Evolutionary conservation across 148 eudicot species (phyloP).

Genomic region (Persicaria tinctoria): DNA sequence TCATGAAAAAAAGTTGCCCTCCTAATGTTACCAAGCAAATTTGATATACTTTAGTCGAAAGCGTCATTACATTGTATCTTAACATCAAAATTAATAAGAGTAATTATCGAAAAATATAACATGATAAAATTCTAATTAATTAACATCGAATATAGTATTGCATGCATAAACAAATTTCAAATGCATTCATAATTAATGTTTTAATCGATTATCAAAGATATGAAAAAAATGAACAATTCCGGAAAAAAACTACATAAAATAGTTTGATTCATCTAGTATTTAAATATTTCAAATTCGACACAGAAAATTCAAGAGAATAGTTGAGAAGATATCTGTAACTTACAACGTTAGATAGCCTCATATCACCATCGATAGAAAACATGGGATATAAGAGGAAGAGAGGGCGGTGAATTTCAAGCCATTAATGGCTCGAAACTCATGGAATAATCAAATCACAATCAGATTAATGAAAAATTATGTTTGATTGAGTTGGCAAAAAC

Average conservation of each 20-base stretch:
- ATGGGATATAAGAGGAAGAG: background rate
- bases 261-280: background rate
- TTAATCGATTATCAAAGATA: background rate
- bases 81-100: background rate
- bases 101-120: background rate
- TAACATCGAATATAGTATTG: no score
- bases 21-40: slow-evolving; percentile 16
- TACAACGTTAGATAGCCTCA: background rate
- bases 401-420: slow-evolving; percentile 11
- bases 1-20: slow-evolving; percentile 16
- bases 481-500: slow-evolving; percentile 5
- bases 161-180: no score
- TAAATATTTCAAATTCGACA: background rate
- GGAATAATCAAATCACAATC: background rate
- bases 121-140: background rate
- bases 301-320: background rate
- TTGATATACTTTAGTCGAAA: slow-evolving; percentile 11
- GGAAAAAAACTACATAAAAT: background rate
- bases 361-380: background rate
- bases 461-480: background rate
- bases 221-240: background rate
- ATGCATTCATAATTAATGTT: no score
- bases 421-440: slow-evolving; percentile 8
- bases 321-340: background rate
- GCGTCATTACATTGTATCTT: slow-evolving; percentile 19